Base-by-base conservation (phyloP, 2,329 filamentous ascomycete genomes). In the Verticillium albo-atrum region DNA sequence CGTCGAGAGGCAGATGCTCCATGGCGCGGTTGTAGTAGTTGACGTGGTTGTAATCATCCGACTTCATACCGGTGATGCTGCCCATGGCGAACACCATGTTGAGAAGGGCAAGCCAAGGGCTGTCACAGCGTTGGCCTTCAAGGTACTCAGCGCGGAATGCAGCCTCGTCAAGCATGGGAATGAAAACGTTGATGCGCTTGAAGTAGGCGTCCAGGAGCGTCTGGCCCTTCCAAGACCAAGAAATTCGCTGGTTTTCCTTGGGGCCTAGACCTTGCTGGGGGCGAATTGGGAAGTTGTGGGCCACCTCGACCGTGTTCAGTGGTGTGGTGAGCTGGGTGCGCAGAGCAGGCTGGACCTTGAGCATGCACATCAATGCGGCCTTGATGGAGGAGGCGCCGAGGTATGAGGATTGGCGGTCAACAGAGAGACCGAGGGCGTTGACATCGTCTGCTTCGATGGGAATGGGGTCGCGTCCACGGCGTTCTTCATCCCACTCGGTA, bases 11-110 rank as follows among this genome's bases (percentile, higher is more conserved):
- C 10, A 92, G 74, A 66, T 90, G 82, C 58, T 86, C 82, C 74
- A 88, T 88, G 20, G 88, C 86, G 28, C 84, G 81, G 64, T 82
- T 83, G 72, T 89, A 92, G 73, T 89, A 92, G 63, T 82, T 82
- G 66, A 89, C 81, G 67, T 92, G 89, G 59, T 81, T 85, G 63
- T 85, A 83, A 68, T 90, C 88, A 47, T 88, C 79, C 1, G 80
- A 81, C 65, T 82, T 88, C 63, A 83, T 85, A 35, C 86, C 86
- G 1, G 84, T 87, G 55, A 92, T 86, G 66, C 86, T 89, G 15
- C 89, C 89, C 75, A 92, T 84, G 4, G 89, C 88, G 64, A 91
- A 88, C 4, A 92, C 88, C 76, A 90, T 90, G 70, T 92, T 92
- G 23, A 91, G 75, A 6, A 92, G 74, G 9, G 87, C 86, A 20